A percentile compares a stretch with the other conserved stretches of the same genome.
phyloP scores from a whole-genome alignment of 2,329 filamentous ascomycete species.

The Botryotinia globosa region DNA sequence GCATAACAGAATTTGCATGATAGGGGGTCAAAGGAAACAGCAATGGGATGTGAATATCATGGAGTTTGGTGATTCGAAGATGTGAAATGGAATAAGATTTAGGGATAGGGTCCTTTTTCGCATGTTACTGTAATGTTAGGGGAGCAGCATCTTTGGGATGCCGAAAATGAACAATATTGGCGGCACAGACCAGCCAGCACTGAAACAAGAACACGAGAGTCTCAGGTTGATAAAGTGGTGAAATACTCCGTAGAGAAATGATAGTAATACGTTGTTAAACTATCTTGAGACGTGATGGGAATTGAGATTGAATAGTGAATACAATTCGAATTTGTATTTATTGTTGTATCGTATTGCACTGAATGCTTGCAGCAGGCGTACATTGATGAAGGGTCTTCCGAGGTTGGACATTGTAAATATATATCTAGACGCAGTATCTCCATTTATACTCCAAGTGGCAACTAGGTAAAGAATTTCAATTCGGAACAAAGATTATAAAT shows the following conservation, averaged over 20 bases:
- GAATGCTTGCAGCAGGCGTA: background rate
- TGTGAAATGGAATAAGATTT: slow-evolving; percentile 9
- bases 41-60: slow-evolving; percentile 13
- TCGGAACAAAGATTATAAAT: background rate
- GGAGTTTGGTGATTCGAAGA: slow-evolving; percentile 17
- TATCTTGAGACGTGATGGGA: background rate
- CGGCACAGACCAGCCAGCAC: background rate
- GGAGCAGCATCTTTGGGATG: slow-evolving; percentile 8
- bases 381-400: background rate
- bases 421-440: background rate
- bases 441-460: background rate
- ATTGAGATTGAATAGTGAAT: background rate
- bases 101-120: background rate
- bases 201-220: background rate
- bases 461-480: background rate
- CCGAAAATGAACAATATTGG: slow-evolving; percentile 13
- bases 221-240: background rate
- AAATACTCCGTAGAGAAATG: background rate
- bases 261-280: background rate
- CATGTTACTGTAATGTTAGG: slow-evolving; percentile 15
- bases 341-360: background rate
- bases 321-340: background rate
- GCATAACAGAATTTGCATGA: slow-evolving; percentile 13
- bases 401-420: background rate
- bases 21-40: background rate